A percentile compares a stretch with the other conserved stretches of the same genome.
These are phyloP conservation scores for Penstemon newberryi DNA, from an alignment of 257 asterid species.

Conservation along the genomic window DNA sequence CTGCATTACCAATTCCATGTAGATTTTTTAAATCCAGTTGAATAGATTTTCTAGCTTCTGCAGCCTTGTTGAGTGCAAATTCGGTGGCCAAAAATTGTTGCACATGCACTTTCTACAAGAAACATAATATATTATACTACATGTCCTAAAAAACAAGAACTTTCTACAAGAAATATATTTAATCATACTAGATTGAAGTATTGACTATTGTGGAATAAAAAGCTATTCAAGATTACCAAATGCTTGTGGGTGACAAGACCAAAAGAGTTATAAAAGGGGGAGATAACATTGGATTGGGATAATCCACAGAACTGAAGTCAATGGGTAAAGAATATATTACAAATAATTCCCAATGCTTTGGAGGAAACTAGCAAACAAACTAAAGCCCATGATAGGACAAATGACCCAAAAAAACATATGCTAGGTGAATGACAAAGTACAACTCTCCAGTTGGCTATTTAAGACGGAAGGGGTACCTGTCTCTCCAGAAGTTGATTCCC, in stretches of 20 bases:
- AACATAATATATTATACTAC: background rate
- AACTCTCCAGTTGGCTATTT: background rate
- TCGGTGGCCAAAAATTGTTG: conserved; percentile 98
- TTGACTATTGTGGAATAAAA: background rate
- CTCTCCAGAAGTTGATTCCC: conserved; percentile 98
- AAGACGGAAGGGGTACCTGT: conserved; percentile 57
- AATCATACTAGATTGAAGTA: background rate
- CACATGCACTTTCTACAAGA: conserved; percentile 89
- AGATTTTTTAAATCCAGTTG: conserved; percentile 78
- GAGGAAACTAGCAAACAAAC: conserved; percentile 8
- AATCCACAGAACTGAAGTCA: conserved; percentile 19
- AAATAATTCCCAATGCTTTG: conserved; percentile 17
- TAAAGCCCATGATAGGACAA: conserved; percentile 10
- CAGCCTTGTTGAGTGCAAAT: conserved; percentile 94
- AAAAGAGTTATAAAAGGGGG: background rate
- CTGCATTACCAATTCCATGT: conserved; percentile 78
- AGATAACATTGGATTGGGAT: conserved; percentile 13
- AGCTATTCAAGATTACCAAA: background rate
- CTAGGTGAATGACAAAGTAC: background rate
- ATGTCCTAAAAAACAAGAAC: conserved; percentile 15
- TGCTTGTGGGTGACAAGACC: conserved; percentile 13
- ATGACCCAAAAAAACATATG: background rate
- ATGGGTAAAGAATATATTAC: background rate
- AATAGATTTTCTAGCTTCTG: conserved; percentile 87
- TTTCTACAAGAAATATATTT: conserved; percentile 42